Conservation (phyloP, 495 filamentous ascomycete genomes). For the Penicillium atrosanguineum region DNA sequence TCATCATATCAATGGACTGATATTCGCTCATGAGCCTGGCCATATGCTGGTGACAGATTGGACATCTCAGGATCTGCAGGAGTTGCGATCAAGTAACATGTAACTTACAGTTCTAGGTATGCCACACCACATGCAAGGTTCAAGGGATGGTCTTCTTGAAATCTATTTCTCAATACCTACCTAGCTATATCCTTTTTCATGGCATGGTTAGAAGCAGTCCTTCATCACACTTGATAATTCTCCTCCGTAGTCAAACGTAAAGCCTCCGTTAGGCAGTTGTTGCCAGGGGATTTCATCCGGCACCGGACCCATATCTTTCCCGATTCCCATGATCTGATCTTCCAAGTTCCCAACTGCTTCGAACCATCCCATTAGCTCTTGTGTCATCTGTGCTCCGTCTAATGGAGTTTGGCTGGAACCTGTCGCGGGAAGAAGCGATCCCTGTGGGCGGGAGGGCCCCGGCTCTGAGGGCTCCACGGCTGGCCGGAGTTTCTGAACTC, state of each 20-base stretch:
- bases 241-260: slow-evolving; percentile 34
- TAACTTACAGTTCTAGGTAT: neutral
- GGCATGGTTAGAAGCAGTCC: slow-evolving; percentile 29
- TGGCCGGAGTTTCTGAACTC: slow-evolving; percentile 24
- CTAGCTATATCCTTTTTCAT: neutral
- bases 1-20: slow-evolving; percentile 40
- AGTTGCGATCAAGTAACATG: slow-evolving; percentile 7
- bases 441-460: neutral
- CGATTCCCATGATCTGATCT: slow-evolving; percentile 39
- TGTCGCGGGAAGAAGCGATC: slow-evolving; percentile 1
- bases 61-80: slow-evolving; percentile 18
- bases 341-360: slow-evolving; percentile 39
- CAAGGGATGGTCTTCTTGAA: neutral
- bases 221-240: slow-evolving; percentile 41
- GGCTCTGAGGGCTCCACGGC: neutral
- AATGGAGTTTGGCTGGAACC: slow-evolving; percentile 26
- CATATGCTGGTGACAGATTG: slow-evolving; percentile 56
- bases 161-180: neutral
- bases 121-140: neutral
- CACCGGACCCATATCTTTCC: slow-evolving; percentile 9
- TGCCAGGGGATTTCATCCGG: slow-evolving; percentile 24
- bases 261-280: slow-evolving; percentile 20
- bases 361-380: slow-evolving; percentile 43
- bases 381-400: slow-evolving; percentile 39
- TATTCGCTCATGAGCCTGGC: slow-evolving; percentile 55